Evolutionary conservation across 116 monocot genomes (phyloP), one percentile per base, ranked within the genome.

Genomic region (Papilionanthe hybrid): DNA sequence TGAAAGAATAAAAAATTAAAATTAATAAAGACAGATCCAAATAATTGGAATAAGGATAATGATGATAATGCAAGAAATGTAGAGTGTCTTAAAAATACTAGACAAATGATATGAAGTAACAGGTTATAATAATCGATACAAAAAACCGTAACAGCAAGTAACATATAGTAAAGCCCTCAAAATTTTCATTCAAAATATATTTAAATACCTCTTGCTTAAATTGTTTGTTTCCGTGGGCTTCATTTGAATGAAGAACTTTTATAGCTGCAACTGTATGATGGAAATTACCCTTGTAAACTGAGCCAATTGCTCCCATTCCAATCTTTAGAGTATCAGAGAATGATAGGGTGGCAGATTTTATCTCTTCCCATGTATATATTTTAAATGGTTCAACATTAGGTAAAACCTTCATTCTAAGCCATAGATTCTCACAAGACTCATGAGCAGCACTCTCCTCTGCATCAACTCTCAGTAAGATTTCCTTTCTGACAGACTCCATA

Each of bases 141-240:
- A 53, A 53, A 53, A 53, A 17, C 17, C 15, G 17, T 53, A 53
- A 17, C 2, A 53, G 17, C 53, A 53, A 53, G 4, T 53, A 53
- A 15, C 53, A 17, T 53, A 17, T 53, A 53, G 53, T 53, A 45
- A 45, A 45, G 9, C 45, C 45, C 10, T 45, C 9, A 45, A 45
- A 45, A 45, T 17, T n/a, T 58, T 58, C 15, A 5, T 58, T 58
- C 42, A 42, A 79, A 32, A 13, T 7, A 15, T 9, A 6, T 15
- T 15, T 55, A 0, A 67, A 75, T 84, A 93, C 93, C 91, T 93
- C 93, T 82, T 91, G 93, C 9, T 82, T 89, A 72, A 91, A 93
- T 72, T 93, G 89, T 82, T 87, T 89, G 9, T 63, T 87, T 48
- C 79, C 32, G 57, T 72, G 71, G 44, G 72, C 79, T 72, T 89